Evolutionary conservation across 1,139 yeast genomes (phyloP), one percentile per base, ranked within the genome.

Genomic region (Yamadazyma aaseri): DNA sequence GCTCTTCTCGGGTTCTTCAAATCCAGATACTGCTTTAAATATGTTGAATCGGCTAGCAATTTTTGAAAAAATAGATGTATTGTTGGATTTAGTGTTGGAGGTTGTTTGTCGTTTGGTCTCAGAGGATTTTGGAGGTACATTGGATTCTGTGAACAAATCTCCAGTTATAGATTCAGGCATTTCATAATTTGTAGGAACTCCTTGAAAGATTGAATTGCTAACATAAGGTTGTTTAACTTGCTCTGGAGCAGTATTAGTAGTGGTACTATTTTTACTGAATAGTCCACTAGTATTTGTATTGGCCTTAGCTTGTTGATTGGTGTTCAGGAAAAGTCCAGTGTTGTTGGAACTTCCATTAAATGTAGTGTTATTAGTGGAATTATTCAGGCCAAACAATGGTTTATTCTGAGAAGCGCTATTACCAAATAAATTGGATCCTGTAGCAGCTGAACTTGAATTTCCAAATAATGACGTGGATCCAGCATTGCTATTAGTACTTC

Each of bases 101-200:
- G 24, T n/a, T 6, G 20, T 14, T 6, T 5, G 12, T 16, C 10
- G n/a, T 3, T 11, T 17, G 33, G 32, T 17, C 8, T 32, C 7
- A 3, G 16, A n/a, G 12, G 8, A 10, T 10, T 16, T 21, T n/a
- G 11, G 18, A 14, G 36, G 29, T 15, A 41, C 22, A 3, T 12
- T 12, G 8, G 17, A 5, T n/a, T 20, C n/a, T 12, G 24, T 20
- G 32, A 60, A 61, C 6, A 66, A 34, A 17, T 46, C 45, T n/a
- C 55, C 63, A 0, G 73, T 66, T n/a, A 67, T 58, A 5, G 73
- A 65, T 22, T 51, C 51, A 0, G 73, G 73, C 64, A 63, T 60
- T 26, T 37, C 40, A 23, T 40, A 40, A 29, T 31, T 27, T 7
- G 41, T 35, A 6, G 39, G 35, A 14, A 36, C 17, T 2, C 44